Percentiles rank a stretch among this genome's conserved stretches.
Conservation (phyloP, 768 basidiomycete species). For the Russula virescens region DNA sequence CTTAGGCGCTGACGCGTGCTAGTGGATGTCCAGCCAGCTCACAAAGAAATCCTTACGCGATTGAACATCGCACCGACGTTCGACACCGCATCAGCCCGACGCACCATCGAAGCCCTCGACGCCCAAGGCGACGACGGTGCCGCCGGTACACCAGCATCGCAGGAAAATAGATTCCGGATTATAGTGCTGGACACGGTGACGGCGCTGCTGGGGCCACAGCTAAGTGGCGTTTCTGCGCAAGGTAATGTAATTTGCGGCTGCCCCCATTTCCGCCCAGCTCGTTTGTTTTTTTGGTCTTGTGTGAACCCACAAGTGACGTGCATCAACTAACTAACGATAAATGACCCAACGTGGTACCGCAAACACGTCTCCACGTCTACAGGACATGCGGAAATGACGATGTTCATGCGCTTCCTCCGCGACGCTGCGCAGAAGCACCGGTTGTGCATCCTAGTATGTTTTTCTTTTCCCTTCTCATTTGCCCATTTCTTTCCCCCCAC, state of each 20-base stretch:
- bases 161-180: constrained; percentile 30
- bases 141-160: not conserved
- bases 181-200: constrained; percentile 66
- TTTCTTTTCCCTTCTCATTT: not conserved
- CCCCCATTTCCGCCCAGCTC: not conserved
- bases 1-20: not conserved
- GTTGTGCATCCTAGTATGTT: constrained; percentile 50
- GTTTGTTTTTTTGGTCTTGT: not conserved
- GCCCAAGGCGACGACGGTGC: not conserved
- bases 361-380: not conserved
- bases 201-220: constrained; percentile 52
- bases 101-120: constrained; percentile 13
- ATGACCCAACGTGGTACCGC: too few species aligned
- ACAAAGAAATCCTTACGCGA: constrained; percentile 3
- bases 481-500: not conserved
- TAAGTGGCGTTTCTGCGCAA: constrained; percentile 63
- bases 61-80: constrained; percentile 14
- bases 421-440: constrained; percentile 40
- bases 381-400: constrained; percentile 67
- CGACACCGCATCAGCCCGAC: constrained; percentile 5
- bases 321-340: too few species aligned
- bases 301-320: not conserved
- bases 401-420: constrained; percentile 62
- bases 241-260: constrained; percentile 30
- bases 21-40: not conserved